Evolutionary conservation across 495 filamentous ascomycete genomes (phyloP).

Genomic region (Aspergillus asperescens): DNA sequence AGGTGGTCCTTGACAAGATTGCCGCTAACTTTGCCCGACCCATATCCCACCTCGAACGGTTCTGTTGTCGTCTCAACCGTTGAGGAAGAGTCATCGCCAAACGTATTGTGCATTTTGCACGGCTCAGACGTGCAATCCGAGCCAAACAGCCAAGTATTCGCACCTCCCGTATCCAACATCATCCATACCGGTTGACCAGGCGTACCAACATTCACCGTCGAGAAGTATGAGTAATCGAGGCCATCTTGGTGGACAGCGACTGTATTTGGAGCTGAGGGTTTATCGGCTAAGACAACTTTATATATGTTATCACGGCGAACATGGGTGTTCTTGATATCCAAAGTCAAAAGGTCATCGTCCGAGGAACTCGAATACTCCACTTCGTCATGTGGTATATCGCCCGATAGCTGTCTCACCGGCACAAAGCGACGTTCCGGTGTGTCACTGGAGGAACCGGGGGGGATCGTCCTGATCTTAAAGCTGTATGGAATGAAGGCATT

Average conservation of each 20-base stretch:
- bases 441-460: not conserved
- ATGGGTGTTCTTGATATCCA: slow-evolving; percentile 30
- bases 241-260: slow-evolving; percentile 69
- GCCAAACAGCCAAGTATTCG: slow-evolving; percentile 74
- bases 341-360: slow-evolving; percentile 17
- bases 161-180: slow-evolving; percentile 73
- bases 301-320: slow-evolving; percentile 48
- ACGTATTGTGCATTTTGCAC: slow-evolving; percentile 62
- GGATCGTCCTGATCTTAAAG: slow-evolving; percentile 12
- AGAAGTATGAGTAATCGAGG: slow-evolving; percentile 73
- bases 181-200: slow-evolving; percentile 59
- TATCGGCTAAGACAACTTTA: slow-evolving; percentile 49
- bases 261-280: slow-evolving; percentile 51
- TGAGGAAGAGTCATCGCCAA: slow-evolving; percentile 55
- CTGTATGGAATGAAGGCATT: slow-evolving; percentile 21
- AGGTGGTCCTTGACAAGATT: slow-evolving; percentile 57
- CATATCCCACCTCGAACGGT: slow-evolving; percentile 60
- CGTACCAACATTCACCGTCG: slow-evolving; percentile 61
- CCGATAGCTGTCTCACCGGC: slow-evolving; percentile 23
- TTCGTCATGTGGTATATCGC: slow-evolving; percentile 18
- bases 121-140: slow-evolving; percentile 54
- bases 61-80: slow-evolving; percentile 45
- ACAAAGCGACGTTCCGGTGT: slow-evolving; percentile 30
- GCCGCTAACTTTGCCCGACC: slow-evolving; percentile 64
- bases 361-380: slow-evolving; percentile 1